Percentiles rank a stretch among this genome's conserved stretches.
These are phyloP conservation scores for Yamadazyma sp. DNA, from an alignment of 1,139 yeast genomes.

Conservation along the genomic window DNA sequence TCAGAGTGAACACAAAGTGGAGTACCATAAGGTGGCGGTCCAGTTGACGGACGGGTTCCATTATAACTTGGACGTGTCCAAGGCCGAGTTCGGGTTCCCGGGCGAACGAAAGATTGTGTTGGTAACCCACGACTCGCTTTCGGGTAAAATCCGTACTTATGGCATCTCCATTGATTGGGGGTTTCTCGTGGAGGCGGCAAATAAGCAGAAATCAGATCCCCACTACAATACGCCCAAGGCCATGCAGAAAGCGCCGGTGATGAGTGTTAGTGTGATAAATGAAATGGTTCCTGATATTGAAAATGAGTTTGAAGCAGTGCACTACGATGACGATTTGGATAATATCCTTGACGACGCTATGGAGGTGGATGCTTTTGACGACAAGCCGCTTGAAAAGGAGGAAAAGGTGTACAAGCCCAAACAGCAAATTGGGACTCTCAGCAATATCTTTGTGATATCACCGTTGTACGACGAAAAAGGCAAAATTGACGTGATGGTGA, in stretches of 20 bases:
- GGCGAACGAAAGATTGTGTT: constrained; percentile 51
- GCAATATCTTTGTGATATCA: constrained; percentile 42
- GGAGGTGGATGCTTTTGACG: constrained; percentile 11
- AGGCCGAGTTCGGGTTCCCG: constrained; percentile 62
- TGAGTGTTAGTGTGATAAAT: constrained; percentile 24
- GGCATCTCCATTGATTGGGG: constrained; percentile 63
- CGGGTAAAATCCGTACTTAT: constrained; percentile 47
- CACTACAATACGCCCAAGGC: constrained; percentile 53
- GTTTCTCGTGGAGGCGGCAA: constrained; percentile 47
- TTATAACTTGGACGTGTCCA: constrained; percentile 28
- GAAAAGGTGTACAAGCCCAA: constrained; percentile 14
- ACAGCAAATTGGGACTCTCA: constrained; percentile 19
- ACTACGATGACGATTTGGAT: constrained; percentile 21
- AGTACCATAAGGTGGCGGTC: constrained; percentile 42
- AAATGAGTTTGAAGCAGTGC: constrained; percentile 16
- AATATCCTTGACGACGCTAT: constrained; percentile 11
- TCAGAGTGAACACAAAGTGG: constrained; percentile 63
- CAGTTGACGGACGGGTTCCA: constrained; percentile 18
- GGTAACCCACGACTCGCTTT: constrained; percentile 43
- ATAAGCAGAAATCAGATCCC: constrained; percentile 48
- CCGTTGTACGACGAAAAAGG: constrained; percentile 38
- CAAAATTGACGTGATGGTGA: constrained; percentile 38
- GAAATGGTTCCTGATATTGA: constrained; percentile 28
- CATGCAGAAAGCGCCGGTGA: constrained; percentile 25
- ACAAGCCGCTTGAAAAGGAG: constrained; percentile 3